Base-by-base conservation (phyloP, 2,329 filamentous ascomycete genomes). In the Grosmannia huntii region DNA sequence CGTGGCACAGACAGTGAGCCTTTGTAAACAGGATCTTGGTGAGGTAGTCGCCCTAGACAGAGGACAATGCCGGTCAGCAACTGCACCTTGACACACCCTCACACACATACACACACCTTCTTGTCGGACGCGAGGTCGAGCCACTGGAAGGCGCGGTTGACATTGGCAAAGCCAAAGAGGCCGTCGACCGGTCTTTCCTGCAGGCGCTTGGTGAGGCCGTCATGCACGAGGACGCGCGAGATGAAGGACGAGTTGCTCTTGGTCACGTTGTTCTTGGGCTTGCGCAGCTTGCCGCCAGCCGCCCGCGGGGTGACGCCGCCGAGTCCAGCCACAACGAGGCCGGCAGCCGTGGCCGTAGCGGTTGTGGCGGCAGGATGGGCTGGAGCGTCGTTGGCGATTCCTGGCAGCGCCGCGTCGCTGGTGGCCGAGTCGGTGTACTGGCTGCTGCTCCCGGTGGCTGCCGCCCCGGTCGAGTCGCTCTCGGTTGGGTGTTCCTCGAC, bases 241-340 rank as follows among this genome's bases (percentile, higher is more conserved):
- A 99, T 94, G 68, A 96, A 99, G 0, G 92, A 96, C 11, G 94
- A 99, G 71, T 96, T 97, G 74, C 90, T 97, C 77, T 99, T 99
- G 56, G 92, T 85, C 70, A 99, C 94, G 70, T 95, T 97, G 72
- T 92, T 97, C 78, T 97, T 99, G 2, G 94, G 94, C 71, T 99
- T 99, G 67, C 86, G 83, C 69, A 84, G 81, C 76, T 96, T 96
- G 63, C 82, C 50, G 56, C 61, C 84, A 48, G 82, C 79, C 66
- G 91, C 89, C 66, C 89, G 41, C 1, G 41, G 90, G 33, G 79
- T 76, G 56, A 80, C 78, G 21, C 78, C 76, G 3, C 79, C 75
- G 28, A 89, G 79, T 66, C 94, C 89, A 9, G 92, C 92, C 70
- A 96, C 96, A 1, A 16, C 23, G 38, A 55, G 28, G 27, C 41